A percentile compares a stretch with the other conserved stretches of the same genome.
Evolutionary conservation across 2,329 filamentous ascomycete species (phyloP).

Genomic region (Colletotrichum sojae): DNA sequence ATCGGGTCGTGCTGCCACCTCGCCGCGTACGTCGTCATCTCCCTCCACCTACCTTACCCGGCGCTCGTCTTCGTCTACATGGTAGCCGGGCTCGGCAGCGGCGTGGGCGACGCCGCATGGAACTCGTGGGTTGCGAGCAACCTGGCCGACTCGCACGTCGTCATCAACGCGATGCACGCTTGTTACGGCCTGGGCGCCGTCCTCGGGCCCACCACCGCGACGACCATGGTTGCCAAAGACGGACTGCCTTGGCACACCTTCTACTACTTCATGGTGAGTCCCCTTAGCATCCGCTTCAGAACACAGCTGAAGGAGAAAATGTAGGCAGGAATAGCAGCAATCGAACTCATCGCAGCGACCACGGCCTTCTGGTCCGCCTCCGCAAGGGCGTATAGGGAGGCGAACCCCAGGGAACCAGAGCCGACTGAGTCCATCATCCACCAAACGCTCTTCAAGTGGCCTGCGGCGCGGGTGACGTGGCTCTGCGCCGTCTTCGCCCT

Average conservation of each 20-base stretch:
- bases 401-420: conserved; percentile 23
- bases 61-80: conserved; percentile 76
- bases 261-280: conserved; percentile 78
- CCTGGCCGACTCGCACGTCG: conserved; percentile 79
- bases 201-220: conserved; percentile 78
- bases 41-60: conserved; percentile 78
- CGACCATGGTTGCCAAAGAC: conserved; percentile 75
- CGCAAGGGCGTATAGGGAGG: conserved; percentile 67
- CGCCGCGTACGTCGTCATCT: conserved; percentile 74
- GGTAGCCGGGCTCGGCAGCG: conserved; percentile 79
- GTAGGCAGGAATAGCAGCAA: conserved; percentile 66
- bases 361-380: conserved; percentile 75
- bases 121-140: conserved; percentile 73
- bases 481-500: conserved; percentile 80
- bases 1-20: conserved; percentile 75
- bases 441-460: conserved; percentile 3
- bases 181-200: conserved; percentile 81
- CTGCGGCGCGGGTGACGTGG: conserved; percentile 66
- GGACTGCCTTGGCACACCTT: conserved; percentile 77
- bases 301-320: neutral
- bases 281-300: neutral
- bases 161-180: conserved; percentile 80
- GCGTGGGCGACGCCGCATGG: conserved; percentile 73
- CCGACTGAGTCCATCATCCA: conserved; percentile 17
- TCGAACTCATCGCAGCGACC: conserved; percentile 68